A percentile compares a stretch with the other conserved stretches of the same genome.
Evolutionary conservation across 2,329 filamentous ascomycete genomes (phyloP).

Genomic region (Trichoderma atroviride): DNA sequence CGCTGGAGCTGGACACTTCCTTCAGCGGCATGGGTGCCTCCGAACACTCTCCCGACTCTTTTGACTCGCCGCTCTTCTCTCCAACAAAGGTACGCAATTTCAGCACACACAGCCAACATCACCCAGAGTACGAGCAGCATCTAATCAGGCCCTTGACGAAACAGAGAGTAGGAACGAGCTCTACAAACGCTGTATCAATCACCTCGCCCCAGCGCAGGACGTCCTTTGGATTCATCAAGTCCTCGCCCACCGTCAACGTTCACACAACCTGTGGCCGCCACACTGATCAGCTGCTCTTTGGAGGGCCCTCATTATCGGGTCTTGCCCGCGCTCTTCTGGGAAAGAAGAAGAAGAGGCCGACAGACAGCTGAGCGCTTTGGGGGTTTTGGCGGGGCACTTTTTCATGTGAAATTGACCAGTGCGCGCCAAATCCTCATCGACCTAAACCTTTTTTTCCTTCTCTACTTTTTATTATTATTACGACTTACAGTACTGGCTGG

Average conservation of each 20-base stretch:
- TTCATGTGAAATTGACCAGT: constrained; percentile 1
- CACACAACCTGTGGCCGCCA: constrained; percentile 60
- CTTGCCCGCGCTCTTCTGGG: constrained; percentile 40
- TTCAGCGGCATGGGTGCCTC: background rate
- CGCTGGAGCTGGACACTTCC: constrained; percentile 19
- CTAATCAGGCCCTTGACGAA: background rate
- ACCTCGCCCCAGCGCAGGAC: constrained; percentile 33
- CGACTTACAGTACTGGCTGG: constrained; percentile 26
- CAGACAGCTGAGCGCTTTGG: background rate
- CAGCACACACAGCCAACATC: too few species aligned
- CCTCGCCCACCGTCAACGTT: constrained; percentile 51
- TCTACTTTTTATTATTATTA: background rate
- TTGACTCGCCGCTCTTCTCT: constrained; percentile 17
- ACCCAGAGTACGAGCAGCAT: background rate
- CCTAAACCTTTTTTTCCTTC: background rate
- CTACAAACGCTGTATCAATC: constrained; percentile 22
- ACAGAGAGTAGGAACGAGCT: constrained; percentile 25
- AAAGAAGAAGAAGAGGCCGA: constrained; percentile 8
- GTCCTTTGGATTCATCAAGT: constrained; percentile 40
- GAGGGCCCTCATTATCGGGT: constrained; percentile 50
- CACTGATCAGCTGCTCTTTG: constrained; percentile 56
- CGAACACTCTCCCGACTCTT: background rate
- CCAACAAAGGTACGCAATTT: constrained; percentile 18
- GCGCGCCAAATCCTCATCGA: background rate
- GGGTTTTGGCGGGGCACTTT: background rate